Base-by-base conservation (phyloP, 331 rosid species). In the Cucumis variabilis region DNA sequence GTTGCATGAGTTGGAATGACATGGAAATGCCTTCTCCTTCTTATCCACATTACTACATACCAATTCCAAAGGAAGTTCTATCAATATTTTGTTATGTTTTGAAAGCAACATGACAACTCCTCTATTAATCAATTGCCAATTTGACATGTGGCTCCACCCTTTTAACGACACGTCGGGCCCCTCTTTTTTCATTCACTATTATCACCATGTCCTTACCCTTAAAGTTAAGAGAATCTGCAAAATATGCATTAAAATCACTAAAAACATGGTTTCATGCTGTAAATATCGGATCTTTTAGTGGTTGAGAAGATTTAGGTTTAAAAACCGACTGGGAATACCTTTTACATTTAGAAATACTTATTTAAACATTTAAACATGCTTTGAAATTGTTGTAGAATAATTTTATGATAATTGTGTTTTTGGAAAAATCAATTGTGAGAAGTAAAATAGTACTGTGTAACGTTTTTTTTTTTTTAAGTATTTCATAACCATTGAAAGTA, bases 1-100 rank as follows among this genome's bases (percentile, higher is more conserved):
- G 78, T 72, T 74, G 53, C 80, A 74, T 74, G 55, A 19, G 80
- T 74, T 20, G 53, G 80, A 41, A 74, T 74, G 80, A 74, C 16
- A 23, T 15, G 5, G 9, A 20, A 74, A 41, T 74, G 27, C 6
- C 6, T 20, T 58, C 41, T 74, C 27, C 80, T 74, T 74, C 80
- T 74, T 74, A 74, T 74, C 80, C 80, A n/a, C n/a, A 72, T 20
- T 74, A 4, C 25, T 41, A 41, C 17, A 74, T 20, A 37, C 13
- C 51, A n/a, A 63, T 63, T 21, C 4, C 13, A 25, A 68, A 14
- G 28, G 37, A 24, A 68, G 9, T 11, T 12, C 1, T 14, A 19
- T 44, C 33, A 5, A 44, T 12, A n/a, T 23, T 76, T 44, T n/a
- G 60, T 76, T 14, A 72, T 76, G 78, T 72, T 72, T 72, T 19